Evolutionary conservation across 2,329 filamentous ascomycete genomes (phyloP), one percentile per base, ranked within the genome.

Genomic region (Akanthomyces dipterigenus): DNA sequence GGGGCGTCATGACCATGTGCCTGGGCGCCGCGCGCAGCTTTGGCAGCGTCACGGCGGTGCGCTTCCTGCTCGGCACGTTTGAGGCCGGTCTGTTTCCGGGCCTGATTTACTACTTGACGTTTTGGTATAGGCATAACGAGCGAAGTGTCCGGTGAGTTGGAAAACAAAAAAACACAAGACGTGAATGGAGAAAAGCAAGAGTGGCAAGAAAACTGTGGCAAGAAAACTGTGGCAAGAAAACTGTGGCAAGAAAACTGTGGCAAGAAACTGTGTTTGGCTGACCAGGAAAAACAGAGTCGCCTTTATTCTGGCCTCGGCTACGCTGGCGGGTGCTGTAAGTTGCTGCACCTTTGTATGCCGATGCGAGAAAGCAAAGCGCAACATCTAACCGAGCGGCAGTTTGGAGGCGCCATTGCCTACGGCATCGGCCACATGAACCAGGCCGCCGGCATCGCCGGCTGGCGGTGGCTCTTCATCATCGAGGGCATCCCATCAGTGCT

Each of bases 61-160:
- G 89, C 6, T 80, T 91, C 28, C 70, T 91, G 9, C 78, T 92
- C 0, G 89, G 89, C 5, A 77, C 83, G 5, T 83, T 88, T 46
- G 89, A 92, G 73, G 88, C 87, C 4, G 88, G 88, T 0, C 73
- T 91, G 1, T 90, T 90, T 63, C 86, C 86, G 0, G 86, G 87
- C 0, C 73, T 90, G 65, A 82, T 85, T 0, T 76, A 85, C 71
- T 90, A 90, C 66, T 76, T 92, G 53, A 91, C 88, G 0, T 84
- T 90, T 64, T 91, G 89, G 80, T 92, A 92, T 71, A 85, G 82
- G 49, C 83, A 85, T 65, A 80, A 84, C 20, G 88, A 92, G 73
- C 80, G 89, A 3, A 88, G 87, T 24, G 74, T 90, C n/a, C 81
- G 73, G 70, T 73, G 58, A 45, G 58, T 55, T 12, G 18, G n/a